phyloP scores from a whole-genome alignment of 495 filamentous ascomycete genomes.

The Penicillium malachiteum region DNA sequence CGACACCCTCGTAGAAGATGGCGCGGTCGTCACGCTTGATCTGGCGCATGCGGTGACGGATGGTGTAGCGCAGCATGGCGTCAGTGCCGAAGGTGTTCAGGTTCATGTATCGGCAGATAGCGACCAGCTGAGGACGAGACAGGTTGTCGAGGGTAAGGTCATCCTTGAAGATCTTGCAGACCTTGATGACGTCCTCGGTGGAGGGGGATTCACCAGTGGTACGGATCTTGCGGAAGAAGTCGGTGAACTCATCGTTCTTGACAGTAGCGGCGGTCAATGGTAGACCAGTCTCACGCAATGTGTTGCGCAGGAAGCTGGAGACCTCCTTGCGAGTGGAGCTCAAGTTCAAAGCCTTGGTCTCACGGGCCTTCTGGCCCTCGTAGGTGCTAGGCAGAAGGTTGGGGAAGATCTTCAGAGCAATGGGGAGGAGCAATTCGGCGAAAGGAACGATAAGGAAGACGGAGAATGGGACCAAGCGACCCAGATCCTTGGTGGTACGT shows the following conservation, averaged over 20 bases:
- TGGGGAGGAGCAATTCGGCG: constrained; percentile 88
- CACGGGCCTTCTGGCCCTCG: constrained; percentile 85
- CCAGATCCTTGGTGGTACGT: constrained; percentile 90
- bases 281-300: constrained; percentile 86
- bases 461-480: constrained; percentile 90
- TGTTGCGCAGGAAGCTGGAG: constrained; percentile 84
- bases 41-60: constrained; percentile 96
- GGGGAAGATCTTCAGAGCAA: constrained; percentile 92
- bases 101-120: constrained; percentile 98
- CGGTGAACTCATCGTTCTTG: constrained; percentile 91
- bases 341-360: constrained; percentile 78
- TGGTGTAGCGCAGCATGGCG: constrained; percentile 94
- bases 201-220: constrained; percentile 87
- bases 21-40: constrained; percentile 97
- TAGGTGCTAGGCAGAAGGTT: constrained; percentile 97
- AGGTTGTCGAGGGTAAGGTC: constrained; percentile 97
- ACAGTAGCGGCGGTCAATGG: constrained; percentile 82
- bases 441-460: constrained; percentile 97
- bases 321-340: constrained; percentile 91
- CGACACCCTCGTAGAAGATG: constrained; percentile 92
- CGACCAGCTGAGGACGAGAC: constrained; percentile 91
- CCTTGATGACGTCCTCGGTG: constrained; percentile 90
- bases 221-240: constrained; percentile 96
- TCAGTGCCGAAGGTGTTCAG: constrained; percentile 96
- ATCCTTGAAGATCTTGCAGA: constrained; percentile 99